Percentiles rank a stretch among this genome's conserved stretches.
phyloP scores from a whole-genome alignment of 768 basidiomycete species.

The Wakefieldia striispora region DNA sequence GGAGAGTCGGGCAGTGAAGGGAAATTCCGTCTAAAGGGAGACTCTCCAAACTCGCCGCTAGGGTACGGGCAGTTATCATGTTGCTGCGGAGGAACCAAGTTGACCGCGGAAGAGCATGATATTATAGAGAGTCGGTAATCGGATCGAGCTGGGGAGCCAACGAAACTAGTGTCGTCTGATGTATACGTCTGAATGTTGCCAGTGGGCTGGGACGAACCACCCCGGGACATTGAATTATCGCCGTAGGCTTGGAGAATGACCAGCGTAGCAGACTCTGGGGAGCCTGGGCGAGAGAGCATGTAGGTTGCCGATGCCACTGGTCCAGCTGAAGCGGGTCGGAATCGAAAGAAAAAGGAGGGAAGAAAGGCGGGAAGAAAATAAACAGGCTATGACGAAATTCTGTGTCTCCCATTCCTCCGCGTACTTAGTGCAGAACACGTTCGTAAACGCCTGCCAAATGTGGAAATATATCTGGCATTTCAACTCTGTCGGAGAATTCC shows the following conservation, averaged over 20 bases:
- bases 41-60: slow-evolving; percentile 25
- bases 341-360: slow-evolving; percentile 2
- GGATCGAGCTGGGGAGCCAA: slow-evolving; percentile 16
- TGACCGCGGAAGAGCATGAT: slow-evolving; percentile 22
- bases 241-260: slow-evolving; percentile 25
- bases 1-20: slow-evolving; percentile 23
- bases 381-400: slow-evolving; percentile 7
- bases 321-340: slow-evolving; percentile 5
- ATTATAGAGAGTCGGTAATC: slow-evolving; percentile 24
- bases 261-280: slow-evolving; percentile 31
- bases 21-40: slow-evolving; percentile 32
- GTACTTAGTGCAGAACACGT: slow-evolving; percentile 17
- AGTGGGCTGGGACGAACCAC: neutral
- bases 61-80: slow-evolving; percentile 3
- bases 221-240: slow-evolving; percentile 6
- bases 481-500: no score
- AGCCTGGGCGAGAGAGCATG: slow-evolving; percentile 11
- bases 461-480: slow-evolving; percentile 8
- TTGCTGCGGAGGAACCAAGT: slow-evolving; percentile 21
- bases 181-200: neutral
- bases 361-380: slow-evolving; percentile 18
- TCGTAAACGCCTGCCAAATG: slow-evolving; percentile 33
- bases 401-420: slow-evolving; percentile 3
- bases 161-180: slow-evolving; percentile 6
- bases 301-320: slow-evolving; percentile 9